These are phyloP conservation scores for Magnaporthiopsis incrustans DNA, from an alignment of 2,329 filamentous ascomycete species.

Conservation along the genomic window DNA sequence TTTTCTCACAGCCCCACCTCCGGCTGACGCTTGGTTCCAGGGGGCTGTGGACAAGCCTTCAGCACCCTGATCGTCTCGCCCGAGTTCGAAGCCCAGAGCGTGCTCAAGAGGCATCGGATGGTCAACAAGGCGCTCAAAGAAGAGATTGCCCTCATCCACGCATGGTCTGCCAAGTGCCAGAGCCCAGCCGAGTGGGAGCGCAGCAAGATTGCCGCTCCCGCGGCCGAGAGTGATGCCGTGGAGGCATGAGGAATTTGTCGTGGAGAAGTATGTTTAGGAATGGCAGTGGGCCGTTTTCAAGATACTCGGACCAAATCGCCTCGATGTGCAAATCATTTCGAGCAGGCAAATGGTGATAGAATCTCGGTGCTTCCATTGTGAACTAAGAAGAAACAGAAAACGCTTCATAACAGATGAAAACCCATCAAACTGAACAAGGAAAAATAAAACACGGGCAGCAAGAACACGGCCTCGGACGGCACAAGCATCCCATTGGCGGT, in stretches of 20 bases:
- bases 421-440: not conserved
- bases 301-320: not conserved
- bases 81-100: conserved; percentile 62
- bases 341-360: too few relatives aligned
- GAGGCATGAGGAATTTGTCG: conserved; percentile 38
- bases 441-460: too few relatives aligned
- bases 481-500: not conserved
- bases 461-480: too few relatives aligned
- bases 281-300: not conserved
- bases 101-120: conserved; percentile 76
- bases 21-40: conserved; percentile 22
- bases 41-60: conserved; percentile 55
- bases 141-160: conserved; percentile 86
- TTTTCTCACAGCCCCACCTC: conserved; percentile 24
- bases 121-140: conserved; percentile 77
- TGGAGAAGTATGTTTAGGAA: conserved; percentile 19
- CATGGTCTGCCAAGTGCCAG: conserved; percentile 90
- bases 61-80: conserved; percentile 54
- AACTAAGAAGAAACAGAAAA: too few relatives aligned
- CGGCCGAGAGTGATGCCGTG: conserved; percentile 26
- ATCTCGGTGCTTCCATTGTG: too few relatives aligned
- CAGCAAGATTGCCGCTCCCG: conserved; percentile 34
- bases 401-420: not conserved
- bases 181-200: conserved; percentile 84
- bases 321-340: not conserved